Percentiles rank a stretch among this genome's conserved stretches.
phyloP scores from a whole-genome alignment of 352 stramenopile genomes.

The Globisporangium echinulatum region DNA sequence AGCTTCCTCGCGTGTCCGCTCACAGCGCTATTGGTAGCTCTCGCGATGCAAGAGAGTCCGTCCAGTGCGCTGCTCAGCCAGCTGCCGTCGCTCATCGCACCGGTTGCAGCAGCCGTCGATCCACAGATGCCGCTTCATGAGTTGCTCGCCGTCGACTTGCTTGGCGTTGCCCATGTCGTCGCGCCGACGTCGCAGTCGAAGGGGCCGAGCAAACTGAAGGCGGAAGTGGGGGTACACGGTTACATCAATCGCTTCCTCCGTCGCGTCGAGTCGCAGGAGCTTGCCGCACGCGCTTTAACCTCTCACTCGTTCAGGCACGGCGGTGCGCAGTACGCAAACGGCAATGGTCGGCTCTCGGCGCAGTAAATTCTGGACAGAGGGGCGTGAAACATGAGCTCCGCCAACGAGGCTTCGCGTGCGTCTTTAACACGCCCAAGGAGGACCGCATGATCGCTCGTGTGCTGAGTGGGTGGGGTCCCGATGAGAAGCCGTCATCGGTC shows the following conservation, averaged over 20 bases:
- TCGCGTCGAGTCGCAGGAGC: background rate
- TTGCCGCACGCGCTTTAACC: background rate
- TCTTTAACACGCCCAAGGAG: background rate
- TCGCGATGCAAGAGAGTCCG: background rate
- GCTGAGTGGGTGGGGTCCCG: background rate
- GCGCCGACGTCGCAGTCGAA: background rate
- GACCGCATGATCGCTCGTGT: background rate
- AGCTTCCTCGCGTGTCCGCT: background rate
- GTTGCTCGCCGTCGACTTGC: too few relatives aligned
- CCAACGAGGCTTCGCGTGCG: background rate
- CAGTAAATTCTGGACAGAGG: background rate
- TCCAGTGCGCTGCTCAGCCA: background rate
- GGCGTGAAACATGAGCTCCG: background rate
- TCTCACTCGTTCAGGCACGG: background rate
- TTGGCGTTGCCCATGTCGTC: too few relatives aligned
- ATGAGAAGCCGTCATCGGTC: background rate
- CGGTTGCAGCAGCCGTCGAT: too few relatives aligned
- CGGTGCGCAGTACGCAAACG: background rate
- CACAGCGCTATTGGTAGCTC: background rate
- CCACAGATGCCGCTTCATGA: too few relatives aligned
- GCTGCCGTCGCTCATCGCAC: background rate
- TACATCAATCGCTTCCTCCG: background rate
- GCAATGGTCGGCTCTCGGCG: background rate
- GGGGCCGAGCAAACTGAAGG: background rate
- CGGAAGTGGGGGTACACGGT: background rate